A percentile compares a stretch with the other conserved stretches of the same genome.
Conservation (phyloP, 2,329 filamentous ascomycete species). For the Hypoxylon sp. region DNA sequence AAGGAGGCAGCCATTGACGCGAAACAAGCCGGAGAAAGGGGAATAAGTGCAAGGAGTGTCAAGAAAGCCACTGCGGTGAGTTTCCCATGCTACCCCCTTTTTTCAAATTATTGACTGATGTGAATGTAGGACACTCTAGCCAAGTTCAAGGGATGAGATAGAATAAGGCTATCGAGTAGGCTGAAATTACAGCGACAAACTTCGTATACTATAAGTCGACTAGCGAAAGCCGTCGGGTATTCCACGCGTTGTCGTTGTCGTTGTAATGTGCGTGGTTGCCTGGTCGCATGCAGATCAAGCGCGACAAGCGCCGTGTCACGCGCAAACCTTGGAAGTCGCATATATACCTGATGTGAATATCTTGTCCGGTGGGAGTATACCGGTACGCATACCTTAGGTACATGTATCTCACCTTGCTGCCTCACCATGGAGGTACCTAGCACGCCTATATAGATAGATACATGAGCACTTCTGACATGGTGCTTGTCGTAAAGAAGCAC, state of each 20-base stretch:
- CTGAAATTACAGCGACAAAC: slow-evolving; percentile 4
- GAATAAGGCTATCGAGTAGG: not conserved
- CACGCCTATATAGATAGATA: not conserved
- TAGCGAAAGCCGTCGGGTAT: slow-evolving; percentile 7
- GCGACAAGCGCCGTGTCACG: not conserved
- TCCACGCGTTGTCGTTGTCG: not conserved
- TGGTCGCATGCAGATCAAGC: slow-evolving; percentile 11
- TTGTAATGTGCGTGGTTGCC: slow-evolving; percentile 7
- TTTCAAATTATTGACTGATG: slow-evolving; percentile 11
- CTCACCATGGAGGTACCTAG: not conserved
- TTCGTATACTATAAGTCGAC: slow-evolving; percentile 1
- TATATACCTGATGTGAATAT: not conserved
- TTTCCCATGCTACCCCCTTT: slow-evolving; percentile 31
- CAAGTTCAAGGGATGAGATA: slow-evolving; percentile 76
- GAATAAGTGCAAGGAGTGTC: slow-evolving; percentile 81
- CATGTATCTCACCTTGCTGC: not conserved
- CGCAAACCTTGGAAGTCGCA: not conserved
- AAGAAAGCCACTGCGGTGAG: slow-evolving; percentile 82
- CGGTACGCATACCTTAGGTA: not conserved
- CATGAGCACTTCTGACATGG: not conserved
- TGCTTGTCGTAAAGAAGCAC: not conserved
- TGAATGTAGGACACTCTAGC: slow-evolving; percentile 71
- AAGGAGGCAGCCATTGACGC: slow-evolving; percentile 84
- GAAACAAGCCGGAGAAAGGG: slow-evolving; percentile 80
- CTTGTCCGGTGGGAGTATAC: not conserved